Evolutionary conservation across 176 grass and related monocot genomes (phyloP), one percentile per base, ranked within the genome.

Genomic region (Oryza punctata): DNA sequence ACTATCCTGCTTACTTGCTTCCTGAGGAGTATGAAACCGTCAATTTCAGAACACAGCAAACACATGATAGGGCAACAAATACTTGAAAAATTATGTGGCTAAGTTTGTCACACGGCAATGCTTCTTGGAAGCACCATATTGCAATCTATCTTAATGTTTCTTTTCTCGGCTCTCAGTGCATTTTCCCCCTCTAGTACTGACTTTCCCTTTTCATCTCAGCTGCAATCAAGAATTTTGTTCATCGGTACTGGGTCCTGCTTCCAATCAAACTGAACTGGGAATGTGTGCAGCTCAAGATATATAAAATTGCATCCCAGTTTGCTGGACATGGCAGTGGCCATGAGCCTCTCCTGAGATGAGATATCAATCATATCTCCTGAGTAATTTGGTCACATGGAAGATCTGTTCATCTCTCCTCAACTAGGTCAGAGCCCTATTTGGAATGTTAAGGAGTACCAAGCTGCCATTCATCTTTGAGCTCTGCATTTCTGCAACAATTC

Each of bases 81-180:
- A 12, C 37, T 32, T n/a, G 7, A 61, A 64, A 76, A 85, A 43
- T 70, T 70, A 25, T 85, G 87, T 89, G 87, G 87, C 72, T 2
- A 85, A 54, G 65, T 81, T 85, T 54, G 9, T 29, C 82, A 89
- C 82, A 89, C 79, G 79, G 67, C 69, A 40, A 83, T 74, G 73
- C 67, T 67, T 74, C 82, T 46, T 41, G 50, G 4, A 44, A 13
- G 18, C 30, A 52, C 66, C n/a, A 23, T 33, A 60, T 68, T 65
- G 15, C 59, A 46, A 2, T 23, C 13, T 7, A 15, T 72, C 73
- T 41, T 24, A 23, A 15, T 12, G 21, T 61, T 60, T 61, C 52
- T 10, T 67, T 86, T 82, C 37, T 73, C 54, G 45, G 23, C 67
- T 86, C 32, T 59, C 83, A 33, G 46, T 28, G 84, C 73, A 90